Evolutionary conservation across 1,139 yeast species (phyloP), one percentile per base, ranked within the genome.

Genomic region (Pichia sp.): DNA sequence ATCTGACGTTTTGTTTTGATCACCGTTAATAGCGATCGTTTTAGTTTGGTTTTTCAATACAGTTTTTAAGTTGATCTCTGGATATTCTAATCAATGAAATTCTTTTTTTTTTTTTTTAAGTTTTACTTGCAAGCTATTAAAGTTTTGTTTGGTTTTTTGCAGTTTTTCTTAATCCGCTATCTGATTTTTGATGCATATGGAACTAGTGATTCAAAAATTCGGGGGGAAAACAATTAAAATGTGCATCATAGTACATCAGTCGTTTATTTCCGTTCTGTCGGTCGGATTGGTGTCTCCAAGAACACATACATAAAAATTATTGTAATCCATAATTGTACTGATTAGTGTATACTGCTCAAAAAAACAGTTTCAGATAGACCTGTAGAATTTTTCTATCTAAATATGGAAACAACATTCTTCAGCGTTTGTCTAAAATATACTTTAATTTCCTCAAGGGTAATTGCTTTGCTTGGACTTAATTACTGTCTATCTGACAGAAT

Each of bases 221-320:
- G 34, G 47, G 52, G 56, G 52, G 44, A 54, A 27, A 48, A 22
- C 31, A 40, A 46, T 35, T 32, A 42, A 47, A 30, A 37, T 50
- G 63, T 59, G 62, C 60, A 59, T 59, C 63, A 59, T 59, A 59
- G 63, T 59, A 58, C 63, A 57, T 57, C 61, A 49, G 46, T 53
- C 52, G 29, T n/a, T 40, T 47, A 16, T 41, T 40, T 41, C 42
- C 49, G 43, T 49, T 36, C 46, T 40, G 46, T 50, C 59, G 48
- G 51, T 55, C 55, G 53, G 55, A 51, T 45, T 52, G 60, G 61
- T 58, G 63, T 58, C 63, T 59, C 63, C 63, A 59, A 56, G 58
- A 56, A 56, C 62, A 59, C 63, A 56, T 30, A 59, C 63, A 59
- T 31, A 30, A 32, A 31, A 8, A 20, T n/a, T 6, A 20, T 20